Evolutionary conservation across 106 monocot genomes (phyloP), one percentile per base, ranked within the genome.

Genomic region (Phalaenopsis equestris): DNA sequence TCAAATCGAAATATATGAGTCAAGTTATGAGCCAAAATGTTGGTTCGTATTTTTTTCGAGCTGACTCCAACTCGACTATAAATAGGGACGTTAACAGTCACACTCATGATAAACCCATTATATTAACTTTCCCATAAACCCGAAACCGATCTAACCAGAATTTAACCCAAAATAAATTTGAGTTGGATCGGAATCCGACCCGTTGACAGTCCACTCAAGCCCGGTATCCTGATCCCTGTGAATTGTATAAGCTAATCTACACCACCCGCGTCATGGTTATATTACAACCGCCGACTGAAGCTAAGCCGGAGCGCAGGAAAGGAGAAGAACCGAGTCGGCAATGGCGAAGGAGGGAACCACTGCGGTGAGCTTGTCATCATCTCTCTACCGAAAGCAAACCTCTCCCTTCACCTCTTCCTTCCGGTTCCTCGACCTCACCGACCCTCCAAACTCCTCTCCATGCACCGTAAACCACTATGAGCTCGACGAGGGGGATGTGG

Each of bases 391-490:
- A 3, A 68, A 68, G 68, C 36, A 37, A 3, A 11, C 68, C 37
- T 68, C 68, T 68, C 36, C 37, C 10, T 68, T 68, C 68, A 37
- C 68, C 68, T 61, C 61, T 18, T 68, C 68, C 68, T 37, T 68
- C 68, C 68, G 68, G 8, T 68, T 68, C n/a, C 68, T 68, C 37
- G 37, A 37, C 37, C 38, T 24, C 68, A 8, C 37, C 37, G 68
- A 68, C n/a, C 37, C 18, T 37, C 61, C 18, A 8, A 61, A 21
- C 21, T 61, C 61, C 61, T 6, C 21, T 21, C 68, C 37, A 37
- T 37, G 2, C n/a, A 8, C 68, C 38, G 10, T 6, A 2, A 68
- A 38, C 37, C 24, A 10, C 68, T 38, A 12, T 37, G 37, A 68
- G 68, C 37, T 68, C 68, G 68, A 68, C 37, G 68, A 68, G 18